Conservation (phyloP, 495 filamentous ascomycete genomes). For the Terfezia boudieri region DNA sequence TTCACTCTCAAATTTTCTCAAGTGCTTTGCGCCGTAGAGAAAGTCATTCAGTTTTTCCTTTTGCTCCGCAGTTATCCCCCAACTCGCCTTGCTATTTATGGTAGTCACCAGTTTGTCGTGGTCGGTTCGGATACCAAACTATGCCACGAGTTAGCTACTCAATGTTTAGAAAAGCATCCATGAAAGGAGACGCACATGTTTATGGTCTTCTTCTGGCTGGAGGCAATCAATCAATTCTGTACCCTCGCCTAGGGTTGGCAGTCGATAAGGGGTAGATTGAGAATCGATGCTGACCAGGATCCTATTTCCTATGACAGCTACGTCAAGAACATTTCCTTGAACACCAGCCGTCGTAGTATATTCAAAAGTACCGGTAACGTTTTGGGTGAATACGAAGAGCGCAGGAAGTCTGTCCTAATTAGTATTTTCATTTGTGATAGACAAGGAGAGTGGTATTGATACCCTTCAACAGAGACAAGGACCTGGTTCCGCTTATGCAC, state of each 20-base stretch:
- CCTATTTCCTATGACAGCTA: constrained; percentile 17
- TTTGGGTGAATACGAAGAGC: constrained; percentile 35
- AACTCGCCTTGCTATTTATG: no score
- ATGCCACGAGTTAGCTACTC: no score
- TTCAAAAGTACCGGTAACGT: constrained; percentile 22
- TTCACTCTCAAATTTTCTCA: background rate
- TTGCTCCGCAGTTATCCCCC: no score
- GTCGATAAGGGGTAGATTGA: background rate
- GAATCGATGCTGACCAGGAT: background rate
- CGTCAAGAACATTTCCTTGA: constrained; percentile 38
- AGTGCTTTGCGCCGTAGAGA: background rate
- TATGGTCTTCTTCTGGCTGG: no score
- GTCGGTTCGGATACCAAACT: no score
- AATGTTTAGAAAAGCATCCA: no score
- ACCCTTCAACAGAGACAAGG: constrained; percentile 49
- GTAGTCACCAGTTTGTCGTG: no score
- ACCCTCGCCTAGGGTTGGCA: no score
- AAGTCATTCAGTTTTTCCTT: background rate
- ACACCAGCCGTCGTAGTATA: constrained; percentile 27
- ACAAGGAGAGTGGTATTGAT: constrained; percentile 12
- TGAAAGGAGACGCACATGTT: no score
- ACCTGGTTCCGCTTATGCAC: constrained; percentile 23
- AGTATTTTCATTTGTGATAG: constrained; percentile 4
- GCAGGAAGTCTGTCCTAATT: constrained; percentile 32
- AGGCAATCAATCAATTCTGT: no score